Conservation (phyloP, 2,329 filamentous ascomycete species). For the Penicillium griseofulvum region DNA sequence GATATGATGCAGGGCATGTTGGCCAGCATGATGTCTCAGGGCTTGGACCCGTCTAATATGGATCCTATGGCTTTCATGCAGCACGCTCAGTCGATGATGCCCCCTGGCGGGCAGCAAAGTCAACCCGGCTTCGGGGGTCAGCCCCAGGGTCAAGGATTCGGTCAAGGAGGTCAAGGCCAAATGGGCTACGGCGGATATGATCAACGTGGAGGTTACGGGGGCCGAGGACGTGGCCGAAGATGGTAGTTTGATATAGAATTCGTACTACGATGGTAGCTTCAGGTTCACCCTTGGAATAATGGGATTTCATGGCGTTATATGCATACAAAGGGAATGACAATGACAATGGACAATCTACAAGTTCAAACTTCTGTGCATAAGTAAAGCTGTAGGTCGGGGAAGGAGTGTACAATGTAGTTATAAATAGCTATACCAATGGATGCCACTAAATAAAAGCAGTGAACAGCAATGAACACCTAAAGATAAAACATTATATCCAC, state of each 20-base stretch:
- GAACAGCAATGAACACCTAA: not conserved
- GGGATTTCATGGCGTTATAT: conserved; percentile 22
- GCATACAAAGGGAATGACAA: conserved; percentile 10
- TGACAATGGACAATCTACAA: not conserved
- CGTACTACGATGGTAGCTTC: conserved; percentile 7
- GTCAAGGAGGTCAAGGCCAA: conserved; percentile 40
- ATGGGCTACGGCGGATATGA: conserved; percentile 46
- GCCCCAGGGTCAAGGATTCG: conserved; percentile 33
- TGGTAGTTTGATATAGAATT: conserved; percentile 29
- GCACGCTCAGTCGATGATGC: conserved; percentile 52
- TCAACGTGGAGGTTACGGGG: conserved; percentile 40
- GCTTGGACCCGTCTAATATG: conserved; percentile 54
- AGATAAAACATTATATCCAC: not conserved
- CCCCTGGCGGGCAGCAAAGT: conserved; percentile 37
- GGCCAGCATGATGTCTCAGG: conserved; percentile 53
- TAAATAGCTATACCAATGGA: not conserved
- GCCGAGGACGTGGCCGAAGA: conserved; percentile 41
- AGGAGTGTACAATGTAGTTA: not conserved
- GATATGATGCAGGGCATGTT: conserved; percentile 62
- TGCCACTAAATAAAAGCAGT: not conserved
- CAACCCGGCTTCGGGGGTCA: conserved; percentile 38
- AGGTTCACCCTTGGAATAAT: conserved; percentile 3
- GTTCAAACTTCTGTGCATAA: not conserved
- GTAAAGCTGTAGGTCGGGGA: conserved; percentile 7
- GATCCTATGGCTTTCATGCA: conserved; percentile 56